Base-by-base conservation (phyloP, 345 rosid genomes). In the Cochlearia excelsa region DNA sequence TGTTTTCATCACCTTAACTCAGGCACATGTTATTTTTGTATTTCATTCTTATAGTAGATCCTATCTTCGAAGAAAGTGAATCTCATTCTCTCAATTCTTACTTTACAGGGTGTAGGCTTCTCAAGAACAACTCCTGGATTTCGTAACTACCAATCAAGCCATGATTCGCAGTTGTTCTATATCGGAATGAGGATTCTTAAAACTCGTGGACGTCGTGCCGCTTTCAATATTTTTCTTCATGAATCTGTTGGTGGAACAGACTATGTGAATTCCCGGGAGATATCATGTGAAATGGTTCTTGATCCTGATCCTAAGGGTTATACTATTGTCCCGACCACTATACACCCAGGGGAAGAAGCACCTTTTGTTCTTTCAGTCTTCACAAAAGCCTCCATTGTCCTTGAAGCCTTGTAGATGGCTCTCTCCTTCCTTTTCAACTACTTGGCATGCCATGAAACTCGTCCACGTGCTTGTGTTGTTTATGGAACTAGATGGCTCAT, bases 281-380 rank as follows among this genome's bases (percentile, higher is more conserved):
- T 94, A 67, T 94, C 99, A 34, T 94, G 99, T 43, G 99, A 94
- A 80, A 90, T 94, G 97, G 97, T 94, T 77, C 76, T 94, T 74
- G 99, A 94, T 66, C 96, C 99, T 71, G 99, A 94, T 77, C 99
- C 97, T 8, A 94, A 86, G 77, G 99, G 99, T 68, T 94, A 94
- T 83, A 94, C 99, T 16, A 90, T 94, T 37, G 97, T 94, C 62
- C 99, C 99, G 16, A 94, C 97, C 31, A 94, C 99, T 35, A 87
- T 94, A 78, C 99, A 85, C 70, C 97, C 99, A 2, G 97, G 96
- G 62, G 97, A 94, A 81, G 99, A 94, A 79, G 99, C 99, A 10
- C 97, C 99, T 1, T 94, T 94, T 78, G 96, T 94, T 49, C 87
- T 94, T 63, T 94, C 96, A 16, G 95, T 94, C 67, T 94, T 94